Conservation (phyloP, 2,329 filamentous ascomycete genomes). For the Beauveria sp. region DNA sequence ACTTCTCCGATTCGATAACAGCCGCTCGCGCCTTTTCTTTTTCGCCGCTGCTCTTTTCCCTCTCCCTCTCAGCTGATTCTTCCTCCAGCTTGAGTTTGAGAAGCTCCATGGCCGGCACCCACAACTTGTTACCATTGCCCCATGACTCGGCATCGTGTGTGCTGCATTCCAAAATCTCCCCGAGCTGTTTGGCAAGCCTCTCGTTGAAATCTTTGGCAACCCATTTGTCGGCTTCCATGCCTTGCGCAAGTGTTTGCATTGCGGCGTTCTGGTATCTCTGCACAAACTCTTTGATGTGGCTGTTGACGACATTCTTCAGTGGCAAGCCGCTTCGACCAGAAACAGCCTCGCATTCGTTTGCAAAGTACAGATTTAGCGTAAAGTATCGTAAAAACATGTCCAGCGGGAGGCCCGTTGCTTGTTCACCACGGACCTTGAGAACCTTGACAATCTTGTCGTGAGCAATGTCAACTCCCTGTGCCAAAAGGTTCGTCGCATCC, state of each 20-base stretch:
- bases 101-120: conserved; percentile 39
- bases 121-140: conserved; percentile 53
- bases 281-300: conserved; percentile 75
- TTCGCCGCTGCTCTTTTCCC: conserved; percentile 17
- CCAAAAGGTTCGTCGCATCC: conserved; percentile 69
- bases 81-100: conserved; percentile 27
- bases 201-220: conserved; percentile 67
- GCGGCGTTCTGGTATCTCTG: conserved; percentile 62
- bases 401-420: conserved; percentile 60
- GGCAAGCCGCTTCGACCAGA: conserved; percentile 69
- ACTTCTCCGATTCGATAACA: conserved; percentile 74
- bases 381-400: conserved; percentile 73
- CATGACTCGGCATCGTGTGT: conserved; percentile 62
- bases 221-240: conserved; percentile 78
- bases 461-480: conserved; percentile 72
- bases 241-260: conserved; percentile 65
- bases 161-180: conserved; percentile 59
- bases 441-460: conserved; percentile 71
- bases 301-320: conserved; percentile 72
- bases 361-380: conserved; percentile 72
- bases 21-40: conserved; percentile 66
- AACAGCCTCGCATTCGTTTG: conserved; percentile 78
- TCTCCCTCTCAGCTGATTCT: conserved; percentile 25
- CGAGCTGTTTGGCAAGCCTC: conserved; percentile 50
- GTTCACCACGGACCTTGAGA: conserved; percentile 67